These are phyloP conservation scores for Alternaria triticimaculans DNA, from an alignment of 2,329 filamentous ascomycete genomes.

Conservation along the genomic window DNA sequence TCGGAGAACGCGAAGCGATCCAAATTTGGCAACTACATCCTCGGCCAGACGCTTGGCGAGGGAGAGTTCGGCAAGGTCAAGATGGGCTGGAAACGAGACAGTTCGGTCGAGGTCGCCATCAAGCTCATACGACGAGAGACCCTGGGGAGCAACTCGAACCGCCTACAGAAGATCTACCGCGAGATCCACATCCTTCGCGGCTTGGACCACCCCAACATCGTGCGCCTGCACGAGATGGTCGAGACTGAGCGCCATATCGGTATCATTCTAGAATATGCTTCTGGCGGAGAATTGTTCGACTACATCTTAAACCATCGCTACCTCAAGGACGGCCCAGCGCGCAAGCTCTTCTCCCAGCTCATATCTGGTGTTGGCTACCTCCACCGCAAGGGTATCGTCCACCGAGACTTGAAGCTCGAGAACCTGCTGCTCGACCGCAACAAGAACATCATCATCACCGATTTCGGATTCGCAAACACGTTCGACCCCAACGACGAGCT, in stretches of 20 bases:
- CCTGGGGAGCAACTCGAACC: slow-evolving; percentile 84
- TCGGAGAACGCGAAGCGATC: slow-evolving; percentile 70
- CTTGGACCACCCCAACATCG: slow-evolving; percentile 94
- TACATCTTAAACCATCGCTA: slow-evolving; percentile 98
- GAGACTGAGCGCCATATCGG: slow-evolving; percentile 97
- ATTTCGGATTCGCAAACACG: slow-evolving; percentile 98
- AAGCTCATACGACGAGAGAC: slow-evolving; percentile 95
- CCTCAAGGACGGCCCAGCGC: slow-evolving; percentile 89
- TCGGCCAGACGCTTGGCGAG: slow-evolving; percentile 95
- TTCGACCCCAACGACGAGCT: slow-evolving; percentile 91
- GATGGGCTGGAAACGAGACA: slow-evolving; percentile 96
- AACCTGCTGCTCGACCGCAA: slow-evolving; percentile 95
- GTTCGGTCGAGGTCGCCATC: slow-evolving; percentile 91
- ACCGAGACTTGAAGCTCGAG: slow-evolving; percentile 95
- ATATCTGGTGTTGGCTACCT: slow-evolving; percentile 96
- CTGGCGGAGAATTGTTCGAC: slow-evolving; percentile 95
- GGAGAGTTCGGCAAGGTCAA: slow-evolving; percentile 99
- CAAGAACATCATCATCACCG: slow-evolving; percentile 98
- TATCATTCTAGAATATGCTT: slow-evolving; percentile 97
- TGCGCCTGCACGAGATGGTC: slow-evolving; percentile 96
- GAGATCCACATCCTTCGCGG: slow-evolving; percentile 91
- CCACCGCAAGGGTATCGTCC: slow-evolving; percentile 98
- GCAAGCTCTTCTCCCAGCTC: slow-evolving; percentile 91
- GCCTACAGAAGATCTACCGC: slow-evolving; percentile 94
- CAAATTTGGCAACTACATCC: slow-evolving; percentile 93